Evolutionary conservation across 768 basidiomycete genomes (phyloP).

Genomic region (Hericium rajendrae): DNA sequence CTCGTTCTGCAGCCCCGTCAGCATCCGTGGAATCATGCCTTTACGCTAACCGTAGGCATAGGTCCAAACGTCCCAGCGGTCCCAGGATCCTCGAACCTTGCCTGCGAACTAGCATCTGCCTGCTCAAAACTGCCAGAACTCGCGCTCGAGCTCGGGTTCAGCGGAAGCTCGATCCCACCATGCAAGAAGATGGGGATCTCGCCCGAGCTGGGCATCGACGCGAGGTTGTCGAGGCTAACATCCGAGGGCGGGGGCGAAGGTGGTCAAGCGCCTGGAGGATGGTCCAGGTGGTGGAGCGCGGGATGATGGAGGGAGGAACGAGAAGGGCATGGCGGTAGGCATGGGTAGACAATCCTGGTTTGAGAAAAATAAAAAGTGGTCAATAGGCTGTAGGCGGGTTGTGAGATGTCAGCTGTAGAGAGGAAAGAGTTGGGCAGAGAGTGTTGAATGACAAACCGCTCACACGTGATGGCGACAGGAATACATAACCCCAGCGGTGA

Average conservation of each 20-base stretch:
- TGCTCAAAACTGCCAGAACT: too few relatives aligned
- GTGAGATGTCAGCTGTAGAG: too few relatives aligned
- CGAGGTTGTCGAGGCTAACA: constrained; percentile 5
- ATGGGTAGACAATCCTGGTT: not conserved
- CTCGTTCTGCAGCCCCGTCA: not conserved
- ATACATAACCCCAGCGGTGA: too few relatives aligned
- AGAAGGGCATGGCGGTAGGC: not conserved
- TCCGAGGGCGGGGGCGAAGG: constrained; percentile 11
- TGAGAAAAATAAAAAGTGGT: not conserved
- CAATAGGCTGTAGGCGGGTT: not conserved
- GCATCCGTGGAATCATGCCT: not conserved
- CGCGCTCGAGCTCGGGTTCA: not conserved
- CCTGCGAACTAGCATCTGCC: too few relatives aligned
- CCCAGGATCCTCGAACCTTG: not conserved
- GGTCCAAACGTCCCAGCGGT: not conserved
- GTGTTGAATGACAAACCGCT: too few relatives aligned
- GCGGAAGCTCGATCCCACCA: not conserved
- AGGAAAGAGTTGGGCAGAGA: too few relatives aligned
- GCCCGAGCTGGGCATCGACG: constrained; percentile 5
- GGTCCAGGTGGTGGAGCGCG: constrained; percentile 8
- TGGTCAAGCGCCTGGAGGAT: constrained; percentile 7
- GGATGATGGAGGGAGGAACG: not conserved
- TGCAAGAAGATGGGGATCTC: constrained; percentile 12
- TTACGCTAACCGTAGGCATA: not conserved
- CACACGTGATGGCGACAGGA: too few relatives aligned